Conservation (phyloP, 1,139 yeast genomes). For the Wickerhamomyces sp. region DNA sequence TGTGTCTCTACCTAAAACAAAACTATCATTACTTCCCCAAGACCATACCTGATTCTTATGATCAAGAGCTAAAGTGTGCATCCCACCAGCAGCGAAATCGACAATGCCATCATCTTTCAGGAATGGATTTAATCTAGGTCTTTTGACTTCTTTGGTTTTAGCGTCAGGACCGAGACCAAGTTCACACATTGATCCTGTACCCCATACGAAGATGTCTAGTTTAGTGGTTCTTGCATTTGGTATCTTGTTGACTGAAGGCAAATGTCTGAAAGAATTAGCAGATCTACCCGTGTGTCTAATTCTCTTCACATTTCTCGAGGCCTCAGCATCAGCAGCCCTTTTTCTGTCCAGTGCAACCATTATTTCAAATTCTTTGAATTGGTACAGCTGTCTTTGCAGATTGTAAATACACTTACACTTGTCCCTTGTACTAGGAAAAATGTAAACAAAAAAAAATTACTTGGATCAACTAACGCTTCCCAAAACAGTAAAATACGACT, state of each 20-base stretch:
- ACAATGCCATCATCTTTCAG: constrained; percentile 68
- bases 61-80: constrained; percentile 86
- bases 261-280: constrained; percentile 20
- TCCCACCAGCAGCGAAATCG: constrained; percentile 91
- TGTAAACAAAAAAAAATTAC: neutral
- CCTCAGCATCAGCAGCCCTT: constrained; percentile 17
- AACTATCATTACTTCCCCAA: constrained; percentile 96
- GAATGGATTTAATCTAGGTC: constrained; percentile 87
- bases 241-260: constrained; percentile 24
- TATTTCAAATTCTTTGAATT: neutral
- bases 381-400: neutral
- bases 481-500: neutral
- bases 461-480: neutral
- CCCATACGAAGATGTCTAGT: constrained; percentile 86
- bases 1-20: constrained; percentile 89
- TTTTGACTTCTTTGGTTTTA: constrained; percentile 83
- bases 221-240: constrained; percentile 17
- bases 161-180: constrained; percentile 90
- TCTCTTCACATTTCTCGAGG: constrained; percentile 13
- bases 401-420: too few species aligned
- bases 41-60: constrained; percentile 76
- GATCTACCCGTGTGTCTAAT: constrained; percentile 25
- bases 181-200: constrained; percentile 96
- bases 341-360: constrained; percentile 25
- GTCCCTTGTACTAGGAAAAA: too few species aligned